Evolutionary conservation across 1,284 basidiomycete species (phyloP).

Genomic region (Agroathelia rolfsii): DNA sequence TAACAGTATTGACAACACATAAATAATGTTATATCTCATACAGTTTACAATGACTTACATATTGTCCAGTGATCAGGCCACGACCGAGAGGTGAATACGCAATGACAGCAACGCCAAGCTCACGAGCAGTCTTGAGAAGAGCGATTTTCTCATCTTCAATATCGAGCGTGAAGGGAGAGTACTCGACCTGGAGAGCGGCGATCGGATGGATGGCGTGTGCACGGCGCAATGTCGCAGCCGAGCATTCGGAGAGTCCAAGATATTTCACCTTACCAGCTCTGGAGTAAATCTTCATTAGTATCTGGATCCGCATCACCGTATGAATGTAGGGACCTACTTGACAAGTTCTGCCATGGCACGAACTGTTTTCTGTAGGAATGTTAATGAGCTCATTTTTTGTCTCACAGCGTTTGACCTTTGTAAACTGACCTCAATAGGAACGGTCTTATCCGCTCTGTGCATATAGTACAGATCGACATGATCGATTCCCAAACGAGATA

Average conservation of each 20-base stretch:
- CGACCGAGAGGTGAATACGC: conserved; percentile 56
- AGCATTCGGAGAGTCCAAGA: conserved; percentile 54
- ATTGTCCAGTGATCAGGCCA: conserved; percentile 50
- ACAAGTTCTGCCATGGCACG: conserved; percentile 44
- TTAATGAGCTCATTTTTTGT: neutral
- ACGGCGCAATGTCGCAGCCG: conserved; percentile 46
- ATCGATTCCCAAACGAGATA: conserved; percentile 34
- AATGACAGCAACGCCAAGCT: conserved; percentile 43
- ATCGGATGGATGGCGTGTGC: conserved; percentile 55
- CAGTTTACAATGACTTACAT: conserved; percentile 22
- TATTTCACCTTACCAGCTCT: conserved; percentile 53
- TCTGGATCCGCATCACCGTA: neutral
- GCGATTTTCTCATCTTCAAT: conserved; percentile 39
- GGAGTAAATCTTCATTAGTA: neutral
- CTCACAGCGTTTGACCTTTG: conserved; percentile 3
- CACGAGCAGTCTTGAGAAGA: conserved; percentile 37
- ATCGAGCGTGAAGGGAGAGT: conserved; percentile 48
- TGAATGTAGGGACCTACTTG: conserved; percentile 24
- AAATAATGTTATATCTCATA: neutral
- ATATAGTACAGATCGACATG: conserved; percentile 37
- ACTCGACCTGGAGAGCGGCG: conserved; percentile 54
- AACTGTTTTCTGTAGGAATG: conserved; percentile 30
- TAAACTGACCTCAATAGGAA: conserved; percentile 34
- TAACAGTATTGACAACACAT: no score
- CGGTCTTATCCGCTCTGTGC: conserved; percentile 30